Percentiles rank a stretch among this genome's conserved stretches.
These are phyloP conservation scores for Hamigera avellanea DNA, from an alignment of 495 filamentous ascomycete species.

Conservation along the genomic window DNA sequence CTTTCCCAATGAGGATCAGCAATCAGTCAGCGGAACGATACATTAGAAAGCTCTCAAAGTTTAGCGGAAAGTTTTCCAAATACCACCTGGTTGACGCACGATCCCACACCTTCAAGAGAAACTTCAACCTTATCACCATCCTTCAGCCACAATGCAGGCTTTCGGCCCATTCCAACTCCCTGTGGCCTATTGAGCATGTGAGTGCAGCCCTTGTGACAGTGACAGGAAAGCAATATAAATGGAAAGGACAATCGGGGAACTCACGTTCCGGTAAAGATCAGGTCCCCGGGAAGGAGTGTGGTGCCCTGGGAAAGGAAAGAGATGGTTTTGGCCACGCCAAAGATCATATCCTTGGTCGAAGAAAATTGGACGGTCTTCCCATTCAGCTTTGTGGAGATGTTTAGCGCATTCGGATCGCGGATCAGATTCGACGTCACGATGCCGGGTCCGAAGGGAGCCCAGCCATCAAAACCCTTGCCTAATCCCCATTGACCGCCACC, in stretches of 20 bases:
- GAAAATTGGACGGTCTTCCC: slow-evolving; percentile 61
- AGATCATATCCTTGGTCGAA: slow-evolving; percentile 73
- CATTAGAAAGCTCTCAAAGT: slow-evolving; percentile 18
- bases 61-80: slow-evolving; percentile 47
- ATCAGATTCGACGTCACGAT: slow-evolving; percentile 61
- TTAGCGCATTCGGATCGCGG: slow-evolving; percentile 54
- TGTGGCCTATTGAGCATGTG: slow-evolving; percentile 39
- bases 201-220: slow-evolving; percentile 2
- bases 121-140: slow-evolving; percentile 75
- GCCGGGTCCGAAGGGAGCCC: slow-evolving; percentile 78
- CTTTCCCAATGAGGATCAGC: too few relatives aligned
- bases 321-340: slow-evolving; percentile 62
- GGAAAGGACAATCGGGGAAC: slow-evolving; percentile 25
- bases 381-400: slow-evolving; percentile 60
- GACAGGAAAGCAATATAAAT: background rate
- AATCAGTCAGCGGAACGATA: too few relatives aligned
- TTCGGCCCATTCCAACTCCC: slow-evolving; percentile 69
- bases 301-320: slow-evolving; percentile 66
- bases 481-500: slow-evolving; percentile 74
- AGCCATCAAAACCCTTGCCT: slow-evolving; percentile 80
- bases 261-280: slow-evolving; percentile 81
- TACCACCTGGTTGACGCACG: slow-evolving; percentile 60
- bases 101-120: slow-evolving; percentile 58
- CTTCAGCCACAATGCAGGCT: slow-evolving; percentile 64
- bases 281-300: slow-evolving; percentile 65